Evolutionary conservation across 176 grass and related monocot species (phyloP).

Genomic region (Rhynchospora breviuscula): DNA sequence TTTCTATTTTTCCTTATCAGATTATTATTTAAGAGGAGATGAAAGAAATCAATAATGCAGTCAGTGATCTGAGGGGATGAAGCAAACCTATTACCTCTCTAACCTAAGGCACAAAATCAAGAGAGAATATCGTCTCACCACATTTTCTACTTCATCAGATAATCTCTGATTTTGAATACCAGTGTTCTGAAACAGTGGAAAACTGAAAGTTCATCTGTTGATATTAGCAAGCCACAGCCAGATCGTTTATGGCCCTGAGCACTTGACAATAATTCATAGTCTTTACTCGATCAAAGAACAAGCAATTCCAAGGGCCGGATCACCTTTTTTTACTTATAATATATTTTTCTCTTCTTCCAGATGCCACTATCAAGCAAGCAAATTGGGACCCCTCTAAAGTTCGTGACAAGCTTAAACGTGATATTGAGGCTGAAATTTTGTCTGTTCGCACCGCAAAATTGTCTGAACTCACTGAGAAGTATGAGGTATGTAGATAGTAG

Average conservation of each 20-base stretch:
- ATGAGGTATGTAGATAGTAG: slow-evolving; percentile 52
- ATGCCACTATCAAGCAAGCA: slow-evolving; percentile 90
- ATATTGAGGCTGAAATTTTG: slow-evolving; percentile 70
- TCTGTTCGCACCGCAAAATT: slow-evolving; percentile 72
- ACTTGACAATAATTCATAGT: neutral
- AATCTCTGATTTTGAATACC: neutral
- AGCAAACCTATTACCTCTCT: neutral
- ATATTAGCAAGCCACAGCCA: neutral
- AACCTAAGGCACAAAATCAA: neutral
- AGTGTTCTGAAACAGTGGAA: neutral
- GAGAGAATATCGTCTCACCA: neutral
- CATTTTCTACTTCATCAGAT: neutral
- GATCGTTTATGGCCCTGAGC: neutral
- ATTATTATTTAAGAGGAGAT: neutral
- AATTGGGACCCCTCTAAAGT: slow-evolving; percentile 86
- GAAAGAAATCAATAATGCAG: neutral
- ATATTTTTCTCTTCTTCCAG: slow-evolving; percentile 31
- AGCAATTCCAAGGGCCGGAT: neutral
- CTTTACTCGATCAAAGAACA: neutral
- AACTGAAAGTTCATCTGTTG: neutral
- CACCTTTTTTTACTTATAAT: slow-evolving; percentile 4
- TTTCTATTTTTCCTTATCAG: neutral
- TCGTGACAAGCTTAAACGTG: slow-evolving; percentile 84
- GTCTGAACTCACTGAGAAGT: slow-evolving; percentile 70
- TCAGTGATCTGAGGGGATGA: neutral